phyloP scores from a whole-genome alignment of 163 green algal genomes.

The Chlamydomonas reinhardtii region DNA sequence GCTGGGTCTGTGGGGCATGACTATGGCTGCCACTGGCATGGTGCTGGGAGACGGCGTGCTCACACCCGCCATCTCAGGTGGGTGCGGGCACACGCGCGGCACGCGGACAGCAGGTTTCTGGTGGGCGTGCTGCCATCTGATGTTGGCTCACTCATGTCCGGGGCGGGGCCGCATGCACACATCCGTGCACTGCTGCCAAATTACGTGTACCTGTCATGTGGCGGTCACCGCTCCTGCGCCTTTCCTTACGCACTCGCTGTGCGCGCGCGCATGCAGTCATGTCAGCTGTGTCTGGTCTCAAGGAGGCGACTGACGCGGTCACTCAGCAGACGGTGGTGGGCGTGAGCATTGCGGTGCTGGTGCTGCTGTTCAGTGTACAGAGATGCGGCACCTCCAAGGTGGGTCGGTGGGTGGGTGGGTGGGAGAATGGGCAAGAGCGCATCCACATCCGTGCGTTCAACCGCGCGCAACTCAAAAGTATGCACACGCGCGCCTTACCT shows the following conservation, averaged over 20 bases:
- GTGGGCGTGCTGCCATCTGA: too few relatives aligned
- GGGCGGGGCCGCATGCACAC: too few relatives aligned
- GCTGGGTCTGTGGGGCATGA: conserved; percentile 61
- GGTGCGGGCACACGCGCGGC: neutral
- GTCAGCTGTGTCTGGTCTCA: conserved; percentile 71
- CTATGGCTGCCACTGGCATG: conserved; percentile 62
- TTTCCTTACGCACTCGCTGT: too few relatives aligned
- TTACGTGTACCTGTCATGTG: too few relatives aligned
- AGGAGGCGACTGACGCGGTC: conserved; percentile 37
- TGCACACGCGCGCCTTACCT: too few relatives aligned
- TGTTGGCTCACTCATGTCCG: too few relatives aligned
- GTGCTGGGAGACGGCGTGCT: conserved; percentile 79
- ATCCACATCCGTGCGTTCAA: too few relatives aligned
- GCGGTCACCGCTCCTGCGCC: neutral
- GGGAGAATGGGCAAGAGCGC: too few relatives aligned
- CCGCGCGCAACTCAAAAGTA: too few relatives aligned
- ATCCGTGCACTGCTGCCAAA: too few relatives aligned
- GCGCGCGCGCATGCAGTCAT: conserved; percentile 54
- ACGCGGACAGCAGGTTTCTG: too few relatives aligned
- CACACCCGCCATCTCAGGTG: conserved; percentile 73
- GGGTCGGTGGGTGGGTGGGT: too few relatives aligned
- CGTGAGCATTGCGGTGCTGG: conserved; percentile 70
- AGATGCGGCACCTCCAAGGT: conserved; percentile 67
- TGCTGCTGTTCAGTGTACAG: conserved; percentile 73
- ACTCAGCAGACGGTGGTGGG: conserved; percentile 54